Base-by-base conservation (phyloP, 441 rosid species). In the Euphorbia celastroides region DNA sequence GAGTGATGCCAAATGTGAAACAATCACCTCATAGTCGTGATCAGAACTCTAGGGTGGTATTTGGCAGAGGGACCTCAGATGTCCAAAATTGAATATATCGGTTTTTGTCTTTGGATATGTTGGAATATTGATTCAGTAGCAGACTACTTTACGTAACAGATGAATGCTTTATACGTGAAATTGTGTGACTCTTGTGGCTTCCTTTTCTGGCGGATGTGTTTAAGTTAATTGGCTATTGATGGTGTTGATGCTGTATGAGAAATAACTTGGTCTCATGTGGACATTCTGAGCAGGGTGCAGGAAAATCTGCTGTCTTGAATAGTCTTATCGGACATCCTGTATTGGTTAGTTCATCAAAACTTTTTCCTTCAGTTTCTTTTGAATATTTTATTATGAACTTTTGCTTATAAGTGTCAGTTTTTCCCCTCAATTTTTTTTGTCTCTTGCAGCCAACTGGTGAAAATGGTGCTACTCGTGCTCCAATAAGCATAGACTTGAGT, bases 381-480 rank as follows among this genome's bases (percentile, higher is more conserved):
- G 62, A 62, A 20, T 44, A 57, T 62, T 73, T 66, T 27, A 64
- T 50, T 9, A 3, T 69, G 65, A 57, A 25, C 26, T 66, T 64
- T n/a, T 62, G 57, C 65, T 32, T 30, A n/a, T 7, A 25, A 27
- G 2, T 8, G 2, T 65, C 23, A 19, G 2, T 36, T 62, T 36
- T 17, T 27, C 20, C 27, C 54, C 64, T 32, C 31, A 34, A n/a
- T n/a, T n/a, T 69, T 60, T 31, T 52, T 34, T 75, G 25, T 19
- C 70, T 31, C 42, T 72, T 71, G 75, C 79, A 93, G 97, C 98
- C 98, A 63, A 90, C 97, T 60, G 97, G 98, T 58, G 97, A 91
- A 83, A 90, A 90, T 76, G 98, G 97, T 70, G 98, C 97, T 70
- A 93, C 98, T 42, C 87, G 98, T n/a, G 89, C 97, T 75, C 97